Conservation (phyloP, 352 stramenopile species). For the Globisporangium abappressorium region DNA sequence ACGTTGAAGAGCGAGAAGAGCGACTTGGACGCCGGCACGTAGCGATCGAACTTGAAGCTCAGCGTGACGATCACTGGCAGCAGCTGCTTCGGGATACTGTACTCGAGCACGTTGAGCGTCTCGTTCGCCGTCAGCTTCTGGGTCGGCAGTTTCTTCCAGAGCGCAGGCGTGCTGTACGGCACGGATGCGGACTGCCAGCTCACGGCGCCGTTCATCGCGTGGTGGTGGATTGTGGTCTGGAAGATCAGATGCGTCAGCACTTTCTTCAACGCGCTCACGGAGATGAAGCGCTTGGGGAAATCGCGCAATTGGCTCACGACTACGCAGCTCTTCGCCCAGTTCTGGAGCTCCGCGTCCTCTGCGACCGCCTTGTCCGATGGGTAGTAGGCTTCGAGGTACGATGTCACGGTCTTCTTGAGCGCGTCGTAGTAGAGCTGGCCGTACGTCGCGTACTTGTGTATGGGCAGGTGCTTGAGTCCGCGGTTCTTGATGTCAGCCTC, state of each 20-base stretch:
- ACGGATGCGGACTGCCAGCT: conserved; percentile 38
- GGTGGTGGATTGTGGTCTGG: conserved; percentile 39
- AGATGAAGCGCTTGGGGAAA: conserved; percentile 23
- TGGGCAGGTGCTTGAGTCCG: conserved; percentile 5
- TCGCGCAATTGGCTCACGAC: conserved; percentile 27
- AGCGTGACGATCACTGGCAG: conserved; percentile 28
- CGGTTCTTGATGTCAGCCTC: not conserved
- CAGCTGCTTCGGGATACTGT: conserved; percentile 26
- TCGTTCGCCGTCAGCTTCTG: conserved; percentile 24
- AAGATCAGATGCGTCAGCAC: conserved; percentile 36
- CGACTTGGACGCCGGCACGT: conserved; percentile 24
- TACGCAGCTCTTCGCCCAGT: conserved; percentile 27
- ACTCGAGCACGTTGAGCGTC: conserved; percentile 26
- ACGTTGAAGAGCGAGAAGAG: conserved; percentile 25
- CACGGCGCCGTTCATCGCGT: conserved; percentile 48
- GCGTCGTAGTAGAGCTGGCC: not conserved
- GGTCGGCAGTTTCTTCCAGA: conserved; percentile 42
- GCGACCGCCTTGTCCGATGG: not conserved
- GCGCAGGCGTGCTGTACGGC: conserved; percentile 38
- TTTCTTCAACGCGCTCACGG: conserved; percentile 6
- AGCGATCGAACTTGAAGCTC: conserved; percentile 30
- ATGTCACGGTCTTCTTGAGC: not conserved
- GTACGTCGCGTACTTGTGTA: conserved; percentile 11
- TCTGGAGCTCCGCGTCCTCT: conserved; percentile 24
- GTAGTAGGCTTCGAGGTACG: not conserved